These are phyloP conservation scores for Aspergillus cristatus DNA, from an alignment of 495 filamentous ascomycete species.

Conservation along the genomic window DNA sequence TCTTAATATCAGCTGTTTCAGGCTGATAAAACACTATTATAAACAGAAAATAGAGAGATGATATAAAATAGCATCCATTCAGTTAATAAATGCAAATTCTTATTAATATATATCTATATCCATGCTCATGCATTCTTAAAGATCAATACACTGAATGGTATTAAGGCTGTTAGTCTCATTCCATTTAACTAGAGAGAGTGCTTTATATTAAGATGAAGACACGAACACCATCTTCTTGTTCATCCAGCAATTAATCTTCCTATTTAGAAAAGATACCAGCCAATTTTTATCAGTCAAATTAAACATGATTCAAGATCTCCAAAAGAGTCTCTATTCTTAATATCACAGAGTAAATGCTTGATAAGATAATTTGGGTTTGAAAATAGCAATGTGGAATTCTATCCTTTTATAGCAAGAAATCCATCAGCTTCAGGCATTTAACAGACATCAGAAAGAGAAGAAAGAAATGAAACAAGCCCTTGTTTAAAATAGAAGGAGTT, in stretches of 20 bases:
- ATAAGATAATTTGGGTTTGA: not conserved
- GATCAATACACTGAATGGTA: constrained; percentile 6
- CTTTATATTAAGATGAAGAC: constrained; percentile 6
- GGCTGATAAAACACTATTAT: constrained; percentile 12
- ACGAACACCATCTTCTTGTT: not conserved
- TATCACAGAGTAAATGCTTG: not conserved
- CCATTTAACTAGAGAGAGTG: constrained; percentile 4
- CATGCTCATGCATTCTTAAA: constrained; percentile 2
- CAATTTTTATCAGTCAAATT: not conserved
- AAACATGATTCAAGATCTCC: not conserved
- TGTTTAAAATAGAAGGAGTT: not conserved
- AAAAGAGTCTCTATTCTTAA: not conserved
- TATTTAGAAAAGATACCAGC: not conserved
- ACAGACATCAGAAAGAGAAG: not conserved
- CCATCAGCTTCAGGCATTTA: not conserved
- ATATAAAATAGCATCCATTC: constrained; percentile 2
- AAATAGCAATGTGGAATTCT: not conserved
- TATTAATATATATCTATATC: not conserved
- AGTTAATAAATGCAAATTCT: constrained; percentile 12
- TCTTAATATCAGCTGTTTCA: constrained; percentile 17
- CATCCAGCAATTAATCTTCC: not conserved
- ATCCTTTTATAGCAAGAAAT: not conserved
- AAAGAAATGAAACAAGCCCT: not conserved
- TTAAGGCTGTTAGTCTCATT: constrained; percentile 4
- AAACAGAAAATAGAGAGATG: constrained; percentile 6